Percentiles rank a stretch among this genome's conserved stretches.
phyloP scores from a whole-genome alignment of 1,284 basidiomycete species.

The Stereum hirsutum region DNA sequence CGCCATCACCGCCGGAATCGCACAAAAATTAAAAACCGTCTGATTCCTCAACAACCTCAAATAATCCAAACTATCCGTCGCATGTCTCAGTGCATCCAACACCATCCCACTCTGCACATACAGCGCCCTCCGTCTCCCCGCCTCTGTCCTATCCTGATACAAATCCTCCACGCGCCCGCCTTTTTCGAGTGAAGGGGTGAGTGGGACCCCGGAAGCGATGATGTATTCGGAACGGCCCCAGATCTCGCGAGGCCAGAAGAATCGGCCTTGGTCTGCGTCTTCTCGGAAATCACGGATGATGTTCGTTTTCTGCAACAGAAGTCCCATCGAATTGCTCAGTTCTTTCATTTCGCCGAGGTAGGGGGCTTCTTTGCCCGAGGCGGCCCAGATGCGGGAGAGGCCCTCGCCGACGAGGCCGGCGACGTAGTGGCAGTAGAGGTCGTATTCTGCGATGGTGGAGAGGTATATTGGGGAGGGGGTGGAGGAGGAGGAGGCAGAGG shows the following conservation, averaged over 20 bases:
- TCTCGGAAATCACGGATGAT: conserved; percentile 95
- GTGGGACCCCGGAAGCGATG: conserved; percentile 13
- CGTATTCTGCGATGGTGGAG: conserved; percentile 77
- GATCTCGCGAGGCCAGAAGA: conserved; percentile 95
- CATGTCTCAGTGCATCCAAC: conserved; percentile 82
- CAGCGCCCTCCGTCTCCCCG: conserved; percentile 53
- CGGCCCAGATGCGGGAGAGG: conserved; percentile 83
- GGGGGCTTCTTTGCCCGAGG: conserved; percentile 76
- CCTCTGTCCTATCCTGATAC: conserved; percentile 51
- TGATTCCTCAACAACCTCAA: conserved; percentile 84
- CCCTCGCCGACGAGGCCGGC: conserved; percentile 98
- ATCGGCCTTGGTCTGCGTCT: conserved; percentile 79
- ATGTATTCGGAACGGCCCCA: conserved; percentile 65
- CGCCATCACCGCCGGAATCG: conserved; percentile 94
- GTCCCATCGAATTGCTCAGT: conserved; percentile 93
- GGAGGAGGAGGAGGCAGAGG: conserved; percentile 57
- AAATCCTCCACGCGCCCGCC: neutral
- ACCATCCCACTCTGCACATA: conserved; percentile 87
- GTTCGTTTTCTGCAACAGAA: conserved; percentile 96
- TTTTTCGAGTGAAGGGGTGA: too few relatives aligned
- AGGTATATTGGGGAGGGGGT: conserved; percentile 63
- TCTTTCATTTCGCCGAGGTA: conserved; percentile 80
- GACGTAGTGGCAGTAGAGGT: conserved; percentile 98
- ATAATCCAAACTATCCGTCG: conserved; percentile 86
- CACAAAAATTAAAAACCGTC: conserved; percentile 93